These are phyloP conservation scores for Tuber microsphaerosporum DNA, from an alignment of 495 filamentous ascomycete genomes.

Conservation along the genomic window DNA sequence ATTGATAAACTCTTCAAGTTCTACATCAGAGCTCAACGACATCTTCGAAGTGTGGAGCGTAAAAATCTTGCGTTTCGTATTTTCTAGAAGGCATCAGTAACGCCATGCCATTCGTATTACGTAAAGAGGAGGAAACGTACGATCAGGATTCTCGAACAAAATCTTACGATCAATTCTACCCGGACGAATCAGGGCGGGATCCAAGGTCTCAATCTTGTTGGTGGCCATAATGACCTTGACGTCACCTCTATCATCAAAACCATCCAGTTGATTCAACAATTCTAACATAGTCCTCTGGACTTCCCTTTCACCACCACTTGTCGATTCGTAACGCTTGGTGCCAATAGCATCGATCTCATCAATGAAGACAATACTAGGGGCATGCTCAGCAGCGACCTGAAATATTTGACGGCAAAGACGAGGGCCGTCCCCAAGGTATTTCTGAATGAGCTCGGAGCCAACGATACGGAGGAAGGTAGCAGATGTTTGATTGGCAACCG, in stretches of 20 bases:
- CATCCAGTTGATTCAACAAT: slow-evolving; percentile 94
- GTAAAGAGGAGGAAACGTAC: slow-evolving; percentile 46
- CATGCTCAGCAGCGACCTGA: slow-evolving; percentile 92
- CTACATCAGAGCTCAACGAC: slow-evolving; percentile 89
- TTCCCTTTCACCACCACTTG: slow-evolving; percentile 92
- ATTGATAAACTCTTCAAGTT: slow-evolving; percentile 95
- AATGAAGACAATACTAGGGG: slow-evolving; percentile 97
- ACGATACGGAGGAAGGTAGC: slow-evolving; percentile 98
- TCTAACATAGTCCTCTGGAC: slow-evolving; percentile 99
- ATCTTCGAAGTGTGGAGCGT: slow-evolving; percentile 99
- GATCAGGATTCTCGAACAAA: slow-evolving; percentile 97
- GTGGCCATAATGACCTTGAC: slow-evolving; percentile 99
- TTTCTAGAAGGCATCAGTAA: slow-evolving; percentile 52
- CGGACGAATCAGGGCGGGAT: slow-evolving; percentile 91
- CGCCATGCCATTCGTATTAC: slow-evolving; percentile 40
- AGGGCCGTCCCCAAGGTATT: slow-evolving; percentile 95
- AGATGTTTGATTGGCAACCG: slow-evolving; percentile 96
- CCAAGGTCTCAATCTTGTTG: slow-evolving; percentile 98
- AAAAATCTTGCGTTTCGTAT: slow-evolving; percentile 99
- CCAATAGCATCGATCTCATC: slow-evolving; percentile 99
- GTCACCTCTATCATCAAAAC: slow-evolving; percentile 97
- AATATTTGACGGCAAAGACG: slow-evolving; percentile 94
- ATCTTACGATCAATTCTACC: slow-evolving; percentile 99
- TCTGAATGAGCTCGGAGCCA: slow-evolving; percentile 95
- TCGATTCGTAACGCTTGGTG: slow-evolving; percentile 97